phyloP scores from a whole-genome alignment of 768 basidiomycete genomes.

The Boletus rufocinnamomeus region DNA sequence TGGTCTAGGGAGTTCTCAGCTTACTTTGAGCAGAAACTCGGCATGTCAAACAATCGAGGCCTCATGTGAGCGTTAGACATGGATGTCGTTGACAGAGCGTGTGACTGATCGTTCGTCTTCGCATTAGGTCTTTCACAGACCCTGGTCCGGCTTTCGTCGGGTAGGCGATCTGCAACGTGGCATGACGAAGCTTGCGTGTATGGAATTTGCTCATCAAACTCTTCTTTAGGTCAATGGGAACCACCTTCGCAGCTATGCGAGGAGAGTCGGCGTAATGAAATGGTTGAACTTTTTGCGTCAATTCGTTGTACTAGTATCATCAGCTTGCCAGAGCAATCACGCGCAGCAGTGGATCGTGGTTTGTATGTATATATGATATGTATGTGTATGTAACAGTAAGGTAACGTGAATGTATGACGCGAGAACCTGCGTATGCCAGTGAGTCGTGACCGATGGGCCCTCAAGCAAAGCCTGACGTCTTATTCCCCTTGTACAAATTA shows the following conservation, averaged over 20 bases:
- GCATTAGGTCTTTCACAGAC: slow-evolving; percentile 29
- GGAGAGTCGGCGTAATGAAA: slow-evolving; percentile 2
- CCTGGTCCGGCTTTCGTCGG: slow-evolving; percentile 28
- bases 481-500: neutral
- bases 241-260: slow-evolving; percentile 12
- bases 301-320: neutral
- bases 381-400: neutral
- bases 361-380: neutral
- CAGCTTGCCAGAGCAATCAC: neutral
- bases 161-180: slow-evolving; percentile 16
- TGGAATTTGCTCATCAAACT: neutral
- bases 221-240: slow-evolving; percentile 17
- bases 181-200: neutral
- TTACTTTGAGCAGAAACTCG: slow-evolving; percentile 57
- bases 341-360: neutral
- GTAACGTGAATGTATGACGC: neutral
- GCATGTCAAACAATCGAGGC: slow-evolving; percentile 51
- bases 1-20: slow-evolving; percentile 59
- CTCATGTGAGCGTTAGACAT: slow-evolving; percentile 50
- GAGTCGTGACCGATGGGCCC: too few species aligned
- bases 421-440: neutral
- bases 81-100: neutral
- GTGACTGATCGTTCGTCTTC: neutral
- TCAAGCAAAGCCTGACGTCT: neutral
- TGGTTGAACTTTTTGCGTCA: too few species aligned